Evolutionary conservation across 2,329 filamentous ascomycete species (phyloP), one percentile per base, ranked within the genome.

Genomic region (Fusarium cyanostomum): DNA sequence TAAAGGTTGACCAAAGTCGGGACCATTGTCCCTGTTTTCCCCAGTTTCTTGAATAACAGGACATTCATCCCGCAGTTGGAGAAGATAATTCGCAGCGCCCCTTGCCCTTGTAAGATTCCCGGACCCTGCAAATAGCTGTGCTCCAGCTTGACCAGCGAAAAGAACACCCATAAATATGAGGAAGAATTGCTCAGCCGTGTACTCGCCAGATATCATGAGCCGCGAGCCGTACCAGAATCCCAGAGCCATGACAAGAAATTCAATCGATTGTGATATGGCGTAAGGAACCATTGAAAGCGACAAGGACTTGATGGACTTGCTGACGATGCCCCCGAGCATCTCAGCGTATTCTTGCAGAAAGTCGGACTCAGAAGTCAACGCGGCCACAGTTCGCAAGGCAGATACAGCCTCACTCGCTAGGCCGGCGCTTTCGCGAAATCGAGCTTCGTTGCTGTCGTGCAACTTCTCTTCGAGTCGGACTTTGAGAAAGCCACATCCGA

Each of bases 391-490:
- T 9, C 79, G 73, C 26, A 85, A 79, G 0, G 81, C 74, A 1
- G 72, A 71, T 7, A 82, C 74, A 1, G 80, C 76, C 50, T 84
- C 82, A n/a, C 77, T 76, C 0, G 82, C 82, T 16, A 81, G 74
- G 8, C 75, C 71, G 2, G 80, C 81, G 37, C 79, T 81, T 11
- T 74, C 70, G 12, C 77, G 59, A 57, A 77, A 80, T 8, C 71
- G 68, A 18, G 74, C 72, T 30, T 73, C 72, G 3, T 74, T 77
- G 5, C 73, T 64, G 8, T 70, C 56, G 39, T 82, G 77, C 28
- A 82, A 69, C 15, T 71, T 72, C 12, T 72, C 68, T 33, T 82
- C 75, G n/a, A 83, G 68, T n/a, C 78, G 73, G 13, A 84, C 78
- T 6, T 80, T 75, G 8, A 75, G 42, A 53, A 76, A 81, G 0